Percentiles rank a stretch among this genome's conserved stretches.
Conservation (phyloP, 2,329 filamentous ascomycete species). For the Claviceps sp. region DNA sequence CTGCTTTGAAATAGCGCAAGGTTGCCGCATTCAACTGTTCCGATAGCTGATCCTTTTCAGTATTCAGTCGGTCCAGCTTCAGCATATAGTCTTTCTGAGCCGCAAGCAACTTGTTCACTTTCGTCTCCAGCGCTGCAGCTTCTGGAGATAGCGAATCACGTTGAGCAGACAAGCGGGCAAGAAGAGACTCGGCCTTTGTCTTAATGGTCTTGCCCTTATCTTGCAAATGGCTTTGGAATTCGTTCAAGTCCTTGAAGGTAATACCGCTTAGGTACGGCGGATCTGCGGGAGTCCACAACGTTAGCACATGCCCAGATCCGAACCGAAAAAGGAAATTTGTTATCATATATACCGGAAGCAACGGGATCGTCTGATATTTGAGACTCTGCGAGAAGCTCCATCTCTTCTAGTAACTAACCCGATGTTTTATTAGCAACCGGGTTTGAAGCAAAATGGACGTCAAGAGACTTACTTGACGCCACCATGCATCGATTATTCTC, state of each 20-base stretch:
- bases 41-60: constrained; percentile 73
- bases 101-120: constrained; percentile 62
- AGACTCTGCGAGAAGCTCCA: constrained; percentile 44
- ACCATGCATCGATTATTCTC: constrained; percentile 84
- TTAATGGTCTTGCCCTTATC: constrained; percentile 66
- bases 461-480: constrained; percentile 59
- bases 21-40: constrained; percentile 82
- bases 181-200: constrained; percentile 56
- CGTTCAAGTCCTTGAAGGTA: constrained; percentile 47
- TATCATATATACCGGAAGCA: constrained; percentile 12
- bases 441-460: not conserved
- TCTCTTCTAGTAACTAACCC: constrained; percentile 46
- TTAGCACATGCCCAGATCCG: constrained; percentile 9
- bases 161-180: constrained; percentile 39
- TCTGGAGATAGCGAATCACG: constrained; percentile 50
- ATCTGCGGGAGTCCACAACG: constrained; percentile 23
- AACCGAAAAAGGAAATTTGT: not conserved
- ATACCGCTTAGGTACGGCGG: constrained; percentile 44
- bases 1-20: constrained; percentile 83
- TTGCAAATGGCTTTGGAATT: constrained; percentile 73
- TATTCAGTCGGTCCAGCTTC: constrained; percentile 59
- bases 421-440: constrained; percentile 2
- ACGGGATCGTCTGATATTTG: constrained; percentile 19
- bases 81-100: constrained; percentile 69
- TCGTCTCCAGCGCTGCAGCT: constrained; percentile 56